Percentiles rank a stretch among this genome's conserved stretches.
phyloP scores from a whole-genome alignment of 2,329 filamentous ascomycete genomes.

The Colletotrichum sp. region DNA sequence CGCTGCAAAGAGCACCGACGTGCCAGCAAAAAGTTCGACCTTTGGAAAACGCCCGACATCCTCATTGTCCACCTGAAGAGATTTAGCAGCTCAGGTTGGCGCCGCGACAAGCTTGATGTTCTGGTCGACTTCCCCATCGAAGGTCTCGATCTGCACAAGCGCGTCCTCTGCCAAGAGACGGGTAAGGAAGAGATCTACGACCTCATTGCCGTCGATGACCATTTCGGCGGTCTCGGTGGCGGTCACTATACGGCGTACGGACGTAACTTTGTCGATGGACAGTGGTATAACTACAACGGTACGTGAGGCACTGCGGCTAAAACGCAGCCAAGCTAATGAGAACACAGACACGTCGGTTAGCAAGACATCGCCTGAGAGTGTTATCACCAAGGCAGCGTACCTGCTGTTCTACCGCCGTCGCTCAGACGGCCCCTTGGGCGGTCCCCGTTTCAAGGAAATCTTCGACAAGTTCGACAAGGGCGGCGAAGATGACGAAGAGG shows the following conservation, averaged over 20 bases:
- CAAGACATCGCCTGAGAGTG: constrained; percentile 61
- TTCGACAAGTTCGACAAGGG: constrained; percentile 65
- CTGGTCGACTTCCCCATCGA: constrained; percentile 91
- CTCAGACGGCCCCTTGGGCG: constrained; percentile 78
- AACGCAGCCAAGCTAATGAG: constrained; percentile 44
- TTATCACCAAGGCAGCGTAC: constrained; percentile 83
- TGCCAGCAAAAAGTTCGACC: constrained; percentile 94
- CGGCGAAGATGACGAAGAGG: constrained; percentile 48
- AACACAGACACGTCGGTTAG: constrained; percentile 75
- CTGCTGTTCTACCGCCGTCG: constrained; percentile 94
- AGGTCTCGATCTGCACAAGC: constrained; percentile 79
- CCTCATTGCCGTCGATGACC: constrained; percentile 93
- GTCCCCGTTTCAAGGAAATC: constrained; percentile 74
- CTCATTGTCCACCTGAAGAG: constrained; percentile 94
- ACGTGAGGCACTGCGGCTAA: constrained; percentile 37
- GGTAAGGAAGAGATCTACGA: constrained; percentile 89
- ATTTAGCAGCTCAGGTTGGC: constrained; percentile 83
- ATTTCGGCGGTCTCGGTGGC: constrained; percentile 90
- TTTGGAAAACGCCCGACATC: constrained; percentile 97
- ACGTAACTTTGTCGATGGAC: constrained; percentile 85
- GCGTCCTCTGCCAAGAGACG: constrained; percentile 80
- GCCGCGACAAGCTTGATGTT: constrained; percentile 90
- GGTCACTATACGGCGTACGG: constrained; percentile 96
- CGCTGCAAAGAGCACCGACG: constrained; percentile 92
- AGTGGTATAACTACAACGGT: constrained; percentile 99